Evolutionary conservation across 805 yeast species (phyloP), one percentile per base, ranked within the genome.

Genomic region (Saccharomycopsis malanga): DNA sequence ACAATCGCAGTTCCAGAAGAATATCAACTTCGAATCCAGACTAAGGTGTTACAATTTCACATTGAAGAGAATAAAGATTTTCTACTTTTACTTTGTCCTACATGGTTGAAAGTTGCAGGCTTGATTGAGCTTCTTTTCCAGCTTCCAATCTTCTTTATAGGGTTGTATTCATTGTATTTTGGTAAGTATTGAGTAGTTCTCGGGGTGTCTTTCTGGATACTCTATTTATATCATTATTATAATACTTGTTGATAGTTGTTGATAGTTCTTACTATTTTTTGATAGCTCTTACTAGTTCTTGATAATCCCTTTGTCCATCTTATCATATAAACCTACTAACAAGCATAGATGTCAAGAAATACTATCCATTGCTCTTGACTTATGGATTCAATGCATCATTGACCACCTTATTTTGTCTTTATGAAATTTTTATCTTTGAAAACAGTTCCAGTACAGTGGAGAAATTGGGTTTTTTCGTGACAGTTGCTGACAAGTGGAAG

Each of bases 361-460:
- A 68, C 15, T 71, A 70, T 48, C 62, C 66, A 21, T 70, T 69
- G 59, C 61, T 81, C 54, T 65, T 77, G 12, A 57, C 81, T 4
- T 91, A 93, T 62, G 96, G 91, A 2, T 73, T 84, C 56, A 87
- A 87, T 58, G 98, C 97, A 0, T 67, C 82, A 3, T 67, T 83
- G 44, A 87, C 96, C 4, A 87, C 96, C 0, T 61, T 80, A 32
- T 75, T 80, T 21, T 91, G 97, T 60, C 63, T 84, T 53, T 59
- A 71, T n/a, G 72, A 76, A 55, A 71, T 81, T 14, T 53, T 57
- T 17, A 37, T 49, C 2, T 42, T 48, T 10, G 38, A 34, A 1
- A 53, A 52, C 34, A 40, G 36, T 10, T 17, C 36, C 12, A 45
- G 37, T 6, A 18, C 39, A 21, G n/a, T n/a, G 27, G 20, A 50